Evolutionary conservation across 257 asterid species (phyloP), one percentile per base, ranked within the genome.

Genomic region (Asclepias syriaca): DNA sequence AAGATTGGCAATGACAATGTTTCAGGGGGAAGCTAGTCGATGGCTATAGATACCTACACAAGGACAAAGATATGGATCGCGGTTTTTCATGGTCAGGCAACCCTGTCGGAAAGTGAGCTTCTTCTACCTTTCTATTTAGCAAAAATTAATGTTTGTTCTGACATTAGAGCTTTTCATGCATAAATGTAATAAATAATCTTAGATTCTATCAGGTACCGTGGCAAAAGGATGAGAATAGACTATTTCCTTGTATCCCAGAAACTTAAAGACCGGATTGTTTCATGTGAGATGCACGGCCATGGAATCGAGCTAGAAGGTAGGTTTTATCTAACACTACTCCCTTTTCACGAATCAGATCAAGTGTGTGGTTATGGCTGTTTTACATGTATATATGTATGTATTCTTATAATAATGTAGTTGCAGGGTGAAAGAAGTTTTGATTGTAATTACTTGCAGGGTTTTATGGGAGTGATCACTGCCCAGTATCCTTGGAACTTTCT

Each of bases 41-140:
- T 83, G 97, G 93, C 56, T 91, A 91, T 67, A 87, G 97, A 80
- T 75, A 83, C 79, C 74, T 91, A 60, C 96, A 94, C 83, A 84
- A 85, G 87, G 93, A 87, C 72, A 81, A 79, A 73, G 97, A 89
- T 83, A 86, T 87, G 89, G 96, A 91, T 57, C 77, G 76, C 49
- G 99, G 99, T 74, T 91, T 94, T 84, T 94, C 99, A 46, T 94
- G 99, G 99, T 94, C 99, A 0, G 99, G 99, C 66, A 83, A 91
- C 74, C 99, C 99, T 22, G 45, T 91, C 24, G 99, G 99, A 48
- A 91, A 89, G 97, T 89, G 85, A 88, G 96, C 72, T 69, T 59
- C 45, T 40, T 37, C 60, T 34, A 29, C 22, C 65, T 1, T 63
- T 65, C 57, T 65, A 2, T 12, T 60, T 75, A 43, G 48, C 48